Percentiles rank a stretch among this genome's conserved stretches.
These are phyloP conservation scores for Coemansia sp. DNA, from an alignment of 192 early-diverging fungal species.

Conservation along the genomic window DNA sequence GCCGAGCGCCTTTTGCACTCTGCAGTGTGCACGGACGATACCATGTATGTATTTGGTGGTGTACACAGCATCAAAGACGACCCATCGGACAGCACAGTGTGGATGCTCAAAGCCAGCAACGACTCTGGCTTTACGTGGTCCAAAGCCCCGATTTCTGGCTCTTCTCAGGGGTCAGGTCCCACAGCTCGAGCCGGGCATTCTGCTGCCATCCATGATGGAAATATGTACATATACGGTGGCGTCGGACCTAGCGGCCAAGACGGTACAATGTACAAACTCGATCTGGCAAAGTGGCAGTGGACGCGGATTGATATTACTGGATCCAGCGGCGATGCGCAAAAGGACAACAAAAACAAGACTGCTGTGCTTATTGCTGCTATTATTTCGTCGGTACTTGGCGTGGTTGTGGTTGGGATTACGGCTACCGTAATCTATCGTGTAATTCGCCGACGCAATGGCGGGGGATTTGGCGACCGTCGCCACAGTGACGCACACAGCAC, in stretches of 20 bases:
- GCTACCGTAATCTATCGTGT: slow-evolving; percentile 46
- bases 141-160: slow-evolving; percentile 40
- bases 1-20: slow-evolving; percentile 63
- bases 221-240: slow-evolving; percentile 72
- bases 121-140: slow-evolving; percentile 38
- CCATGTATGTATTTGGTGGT: slow-evolving; percentile 72
- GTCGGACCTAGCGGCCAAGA: slow-evolving; percentile 59
- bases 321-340: slow-evolving; percentile 13
- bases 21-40: slow-evolving; percentile 64
- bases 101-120: slow-evolving; percentile 44
- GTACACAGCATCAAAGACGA: slow-evolving; percentile 22
- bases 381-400: slow-evolving; percentile 49
- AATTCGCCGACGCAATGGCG: slow-evolving; percentile 29
- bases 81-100: slow-evolving; percentile 56
- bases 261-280: slow-evolving; percentile 65
- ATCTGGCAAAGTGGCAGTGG: slow-evolving; percentile 64
- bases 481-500: slow-evolving; percentile 16
- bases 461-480: slow-evolving; percentile 7
- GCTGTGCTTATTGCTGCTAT: slow-evolving; percentile 55
- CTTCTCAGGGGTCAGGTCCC: slow-evolving; percentile 45
- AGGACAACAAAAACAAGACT: slow-evolving; percentile 29
- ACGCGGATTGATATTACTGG: slow-evolving; percentile 48
- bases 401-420: slow-evolving; percentile 48
- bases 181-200: slow-evolving; percentile 64
- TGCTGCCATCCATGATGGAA: slow-evolving; percentile 58